Base-by-base conservation (phyloP, 495 filamentous ascomycete species). In the Clavariopsis aquatica region DNA sequence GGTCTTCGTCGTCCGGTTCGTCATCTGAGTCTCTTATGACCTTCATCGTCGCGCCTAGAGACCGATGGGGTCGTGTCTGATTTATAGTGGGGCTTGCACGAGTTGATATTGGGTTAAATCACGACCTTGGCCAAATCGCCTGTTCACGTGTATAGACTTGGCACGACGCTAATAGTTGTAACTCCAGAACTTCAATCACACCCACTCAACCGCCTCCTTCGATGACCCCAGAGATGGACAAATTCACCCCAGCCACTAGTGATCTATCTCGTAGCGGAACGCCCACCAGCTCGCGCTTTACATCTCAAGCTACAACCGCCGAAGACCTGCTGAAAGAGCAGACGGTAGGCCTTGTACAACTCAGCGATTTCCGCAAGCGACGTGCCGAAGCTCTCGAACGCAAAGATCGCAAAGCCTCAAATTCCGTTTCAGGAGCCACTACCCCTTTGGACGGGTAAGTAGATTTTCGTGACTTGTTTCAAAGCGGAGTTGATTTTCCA, bases 301-400 rank as follows among this genome's bases (percentile, higher is more conserved):
- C 88, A 2, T 79, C 88, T 20, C 91, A 94, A 66, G 85, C 83
- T 56, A 82, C 87, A 57, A 93, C 92, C 0, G 89, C 92, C 17
- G 89, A 96, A 77, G 89, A 97, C 60, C 82, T 93, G n/a, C 85
- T 98, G 53, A 92, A 91, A 67, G 91, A 88, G 41, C 89, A 92
- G 73, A 98, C 94, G 1, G 92, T 96, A 56, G 94, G 94, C 47
- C 86, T 98, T 15, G 94, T 98, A 46, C 83, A 91, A 58, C 86
- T 97, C 43, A 89, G 87, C 68, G 94, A 98, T 74, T 98, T 97
- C 79, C 92, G 94, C 75, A 98, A 98, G 77, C 87, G 94, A 41
- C 92, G 94, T 75, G 93, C 92, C 67, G 91, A 98, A 75, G 91
- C 93, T 27, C 79, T 96, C 29, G 94, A 98, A 76, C 90, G 91